Conservation (phyloP, 2,329 filamentous ascomycete species). For the Hymenoscyphus albidus region DNA sequence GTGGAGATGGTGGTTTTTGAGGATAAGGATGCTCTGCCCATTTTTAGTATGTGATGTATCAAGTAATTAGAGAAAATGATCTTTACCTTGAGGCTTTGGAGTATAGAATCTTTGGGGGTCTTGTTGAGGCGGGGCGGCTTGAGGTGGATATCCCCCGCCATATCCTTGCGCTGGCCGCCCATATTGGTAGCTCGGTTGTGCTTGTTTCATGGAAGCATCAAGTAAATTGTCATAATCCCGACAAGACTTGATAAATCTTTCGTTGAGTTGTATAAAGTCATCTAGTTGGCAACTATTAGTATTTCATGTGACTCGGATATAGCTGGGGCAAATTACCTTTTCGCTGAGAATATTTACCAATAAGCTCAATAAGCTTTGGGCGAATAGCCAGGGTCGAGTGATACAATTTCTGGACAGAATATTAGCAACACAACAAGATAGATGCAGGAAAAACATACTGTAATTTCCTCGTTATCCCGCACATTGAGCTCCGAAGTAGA, state of each 20-base stretch:
- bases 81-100: conserved; percentile 45
- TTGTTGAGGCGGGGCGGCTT: conserved; percentile 42
- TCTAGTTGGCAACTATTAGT: conserved; percentile 50
- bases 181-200: conserved; percentile 74
- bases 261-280: conserved; percentile 96
- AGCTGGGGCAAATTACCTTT: conserved; percentile 63
- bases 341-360: conserved; percentile 98
- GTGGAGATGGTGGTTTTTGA: conserved; percentile 48
- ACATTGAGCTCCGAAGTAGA: conserved; percentile 75
- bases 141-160: conserved; percentile 36
- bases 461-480: conserved; percentile 96
- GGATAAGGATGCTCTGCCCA: conserved; percentile 40
- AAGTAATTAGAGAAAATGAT: neutral
- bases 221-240: conserved; percentile 95
- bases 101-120: conserved; percentile 69
- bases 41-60: neutral
- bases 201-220: conserved; percentile 93
- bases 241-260: conserved; percentile 98
- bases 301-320: neutral
- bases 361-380: conserved; percentile 94
- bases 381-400: conserved; percentile 92
- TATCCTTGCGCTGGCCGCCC: conserved; percentile 45
- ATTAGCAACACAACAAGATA: conserved; percentile 35
- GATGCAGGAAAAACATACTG: conserved; percentile 46
- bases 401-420: conserved; percentile 62